Percentiles rank a stretch among this genome's conserved stretches.
Evolutionary conservation across 176 grass and related monocot species (phyloP).

Genomic region (Cenchrus purpureus): DNA sequence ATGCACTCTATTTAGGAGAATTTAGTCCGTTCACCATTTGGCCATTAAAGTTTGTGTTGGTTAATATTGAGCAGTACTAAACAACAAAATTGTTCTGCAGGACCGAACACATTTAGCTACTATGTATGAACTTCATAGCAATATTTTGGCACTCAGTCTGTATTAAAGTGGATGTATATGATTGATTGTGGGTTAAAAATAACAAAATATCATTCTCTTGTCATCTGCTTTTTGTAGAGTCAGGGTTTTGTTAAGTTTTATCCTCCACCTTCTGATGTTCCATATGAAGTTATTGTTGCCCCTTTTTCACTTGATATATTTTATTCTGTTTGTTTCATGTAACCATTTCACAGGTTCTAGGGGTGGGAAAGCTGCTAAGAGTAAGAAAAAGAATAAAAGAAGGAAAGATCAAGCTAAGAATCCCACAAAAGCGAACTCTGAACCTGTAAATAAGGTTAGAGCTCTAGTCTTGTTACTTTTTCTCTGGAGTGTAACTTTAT

Average conservation of each 20-base stretch:
- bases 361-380: conserved; percentile 73
- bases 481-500: conserved; percentile 12
- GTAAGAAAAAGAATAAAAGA: conserved; percentile 94
- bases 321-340: conserved; percentile 23
- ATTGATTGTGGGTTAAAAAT: neutral
- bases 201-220: neutral
- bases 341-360: conserved; percentile 70
- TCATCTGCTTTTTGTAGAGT: neutral
- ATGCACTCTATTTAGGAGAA: neutral
- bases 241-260: neutral
- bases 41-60: conserved; percentile 14
- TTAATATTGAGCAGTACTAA: conserved; percentile 7
- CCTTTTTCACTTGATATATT: neutral
- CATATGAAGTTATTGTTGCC: neutral
- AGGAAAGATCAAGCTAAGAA: conserved; percentile 81
- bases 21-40: neutral
- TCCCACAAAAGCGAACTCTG: conserved; percentile 46
- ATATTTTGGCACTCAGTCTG: neutral
- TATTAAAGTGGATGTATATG: conserved; percentile 3
- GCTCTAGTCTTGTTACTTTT: neutral
- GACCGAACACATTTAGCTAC: neutral
- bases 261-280: neutral
- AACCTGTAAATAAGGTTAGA: conserved; percentile 65
- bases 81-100: neutral
- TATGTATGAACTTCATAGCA: neutral